Percentiles rank a stretch among this genome's conserved stretches.
These are phyloP conservation scores for Psilocybe mexicana DNA, from an alignment of 1,284 basidiomycete genomes.

Conservation along the genomic window DNA sequence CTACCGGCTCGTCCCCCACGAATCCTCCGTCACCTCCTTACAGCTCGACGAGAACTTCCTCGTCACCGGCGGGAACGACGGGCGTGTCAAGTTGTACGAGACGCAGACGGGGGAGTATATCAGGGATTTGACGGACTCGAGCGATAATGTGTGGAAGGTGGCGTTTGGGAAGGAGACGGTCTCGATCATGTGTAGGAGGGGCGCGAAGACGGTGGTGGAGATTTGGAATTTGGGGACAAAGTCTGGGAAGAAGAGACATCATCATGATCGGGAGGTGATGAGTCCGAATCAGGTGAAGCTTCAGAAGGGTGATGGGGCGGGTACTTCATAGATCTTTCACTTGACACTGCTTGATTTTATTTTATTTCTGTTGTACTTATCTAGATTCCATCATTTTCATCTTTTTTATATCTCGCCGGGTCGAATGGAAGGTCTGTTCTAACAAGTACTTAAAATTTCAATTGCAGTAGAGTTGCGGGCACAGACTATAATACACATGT, in stretches of 20 bases:
- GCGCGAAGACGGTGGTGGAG: conserved; percentile 88
- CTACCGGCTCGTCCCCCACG: conserved; percentile 78
- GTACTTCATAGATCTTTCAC: neutral
- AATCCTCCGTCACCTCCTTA: conserved; percentile 88
- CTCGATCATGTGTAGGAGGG: conserved; percentile 82
- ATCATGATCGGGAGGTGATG: neutral
- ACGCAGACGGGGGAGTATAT: conserved; percentile 69
- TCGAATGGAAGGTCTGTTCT: no score
- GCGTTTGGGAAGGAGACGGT: conserved; percentile 74
- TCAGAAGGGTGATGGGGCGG: neutral
- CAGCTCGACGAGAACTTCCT: conserved; percentile 86
- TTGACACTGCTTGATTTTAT: no score
- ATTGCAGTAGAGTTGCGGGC: no score
- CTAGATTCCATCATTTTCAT: no score
- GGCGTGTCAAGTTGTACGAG: conserved; percentile 87
- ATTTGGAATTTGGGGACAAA: conserved; percentile 66
- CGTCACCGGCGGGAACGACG: conserved; percentile 88
- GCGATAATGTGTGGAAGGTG: conserved; percentile 90
- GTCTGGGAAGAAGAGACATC: neutral
- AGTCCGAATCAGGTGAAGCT: no score
- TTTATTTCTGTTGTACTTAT: no score
- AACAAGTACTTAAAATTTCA: no score
- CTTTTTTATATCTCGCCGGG: no score
- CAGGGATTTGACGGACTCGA: conserved; percentile 73
- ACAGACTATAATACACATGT: no score